Percentiles rank a stretch among this genome's conserved stretches.
These are phyloP conservation scores for Purpureocillium lavendulum DNA, from an alignment of 2,329 filamentous ascomycete genomes.

Conservation along the genomic window DNA sequence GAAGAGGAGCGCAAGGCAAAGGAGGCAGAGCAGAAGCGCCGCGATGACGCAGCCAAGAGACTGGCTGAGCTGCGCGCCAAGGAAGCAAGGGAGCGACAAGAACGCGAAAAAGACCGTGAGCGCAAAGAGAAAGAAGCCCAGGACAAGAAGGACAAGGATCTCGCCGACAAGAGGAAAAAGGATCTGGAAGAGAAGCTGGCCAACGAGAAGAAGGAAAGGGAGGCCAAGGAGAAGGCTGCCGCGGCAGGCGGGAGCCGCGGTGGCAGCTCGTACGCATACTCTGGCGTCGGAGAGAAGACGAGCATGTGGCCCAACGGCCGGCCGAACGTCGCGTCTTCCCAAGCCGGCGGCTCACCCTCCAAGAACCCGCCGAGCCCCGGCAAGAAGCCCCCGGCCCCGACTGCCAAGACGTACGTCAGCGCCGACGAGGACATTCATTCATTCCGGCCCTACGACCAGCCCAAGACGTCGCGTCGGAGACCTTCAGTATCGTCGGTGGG, in stretches of 20 bases:
- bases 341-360: conserved; percentile 18
- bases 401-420: conserved; percentile 49
- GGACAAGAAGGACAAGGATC: conserved; percentile 23
- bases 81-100: conserved; percentile 38
- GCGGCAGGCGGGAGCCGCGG: conserved; percentile 33
- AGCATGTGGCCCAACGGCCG: conserved; percentile 62
- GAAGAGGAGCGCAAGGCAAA: conserved; percentile 56
- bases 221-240: conserved; percentile 21
- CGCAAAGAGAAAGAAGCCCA: conserved; percentile 24
- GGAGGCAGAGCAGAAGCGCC: conserved; percentile 52
- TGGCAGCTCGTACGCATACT: conserved; percentile 52
- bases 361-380: conserved; percentile 20
- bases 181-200: conserved; percentile 13
- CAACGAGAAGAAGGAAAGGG: conserved; percentile 18
- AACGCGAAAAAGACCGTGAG: conserved; percentile 31
- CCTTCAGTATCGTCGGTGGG: conserved; percentile 63
- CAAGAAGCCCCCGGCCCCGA: conserved; percentile 35
- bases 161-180: conserved; percentile 14
- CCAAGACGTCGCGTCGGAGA: conserved; percentile 48
- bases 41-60: conserved; percentile 44
- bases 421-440: conserved; percentile 62
- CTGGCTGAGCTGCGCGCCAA: conserved; percentile 49
- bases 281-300: conserved; percentile 58
- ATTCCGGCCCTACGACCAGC: conserved; percentile 69
- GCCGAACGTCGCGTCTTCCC: conserved; percentile 29